Conservation (phyloP, 495 filamentous ascomycete species). For the Ascodesmis nigricans region DNA sequence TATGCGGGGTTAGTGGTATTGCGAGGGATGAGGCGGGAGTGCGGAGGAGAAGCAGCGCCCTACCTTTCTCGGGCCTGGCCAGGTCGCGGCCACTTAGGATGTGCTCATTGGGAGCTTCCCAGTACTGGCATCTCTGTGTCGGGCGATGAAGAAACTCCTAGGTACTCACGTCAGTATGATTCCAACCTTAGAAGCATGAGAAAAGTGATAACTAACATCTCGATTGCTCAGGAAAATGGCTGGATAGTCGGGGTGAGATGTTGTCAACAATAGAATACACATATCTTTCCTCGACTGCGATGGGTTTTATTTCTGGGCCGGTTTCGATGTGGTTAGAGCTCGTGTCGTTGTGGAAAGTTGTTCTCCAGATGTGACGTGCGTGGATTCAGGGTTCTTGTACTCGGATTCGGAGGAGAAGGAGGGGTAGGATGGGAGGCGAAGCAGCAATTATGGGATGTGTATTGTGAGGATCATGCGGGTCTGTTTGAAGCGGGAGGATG, state of each 20-base stretch:
- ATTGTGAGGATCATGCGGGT: too few relatives aligned
- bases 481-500: too few relatives aligned
- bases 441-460: too few relatives aligned
- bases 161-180: conserved; percentile 4
- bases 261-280: conserved; percentile 86
- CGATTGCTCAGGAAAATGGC: conserved; percentile 81
- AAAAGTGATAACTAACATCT: conserved; percentile 36
- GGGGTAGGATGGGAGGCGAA: too few relatives aligned
- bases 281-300: too few relatives aligned
- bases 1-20: background rate
- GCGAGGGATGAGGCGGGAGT: conserved; percentile 10
- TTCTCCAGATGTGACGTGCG: too few relatives aligned
- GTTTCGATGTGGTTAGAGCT: too few relatives aligned
- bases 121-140: conserved; percentile 65
- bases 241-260: conserved; percentile 71
- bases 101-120: conserved; percentile 38
- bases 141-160: conserved; percentile 77
- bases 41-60: conserved; percentile 24
- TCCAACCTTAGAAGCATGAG: conserved; percentile 6
- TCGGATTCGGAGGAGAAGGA: too few relatives aligned
- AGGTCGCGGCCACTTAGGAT: conserved; percentile 50
- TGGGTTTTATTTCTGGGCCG: too few relatives aligned
- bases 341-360: too few relatives aligned
- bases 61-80: conserved; percentile 29
- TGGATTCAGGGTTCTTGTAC: too few relatives aligned